Evolutionary conservation across 2,329 filamentous ascomycete species (phyloP), one percentile per base, ranked within the genome.

Genomic region (Incumbomyces lentus): DNA sequence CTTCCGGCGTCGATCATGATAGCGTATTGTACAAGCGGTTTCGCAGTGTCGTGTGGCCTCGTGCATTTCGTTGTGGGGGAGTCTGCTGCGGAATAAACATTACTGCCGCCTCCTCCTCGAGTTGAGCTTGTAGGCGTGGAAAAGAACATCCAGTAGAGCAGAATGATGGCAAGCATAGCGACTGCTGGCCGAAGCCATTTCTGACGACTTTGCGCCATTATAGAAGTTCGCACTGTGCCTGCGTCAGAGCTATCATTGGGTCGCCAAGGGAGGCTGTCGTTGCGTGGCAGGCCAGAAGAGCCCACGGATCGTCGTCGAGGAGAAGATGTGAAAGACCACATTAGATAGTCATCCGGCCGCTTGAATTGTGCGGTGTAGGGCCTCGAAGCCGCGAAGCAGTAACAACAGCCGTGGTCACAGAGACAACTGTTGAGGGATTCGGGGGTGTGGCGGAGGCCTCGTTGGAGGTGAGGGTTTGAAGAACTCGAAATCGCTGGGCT

Each of bases 1-100:
- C 89, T 96, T 58, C 92, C 92, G 40, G 92, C 92, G 67, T 98
- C 92, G 61, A 98, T 86, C 92, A 98, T 98, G 60, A 96, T 78
- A 51, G 92, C 93, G 70, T 96, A 98, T 64, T 98, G 92, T 52
- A 95, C 82, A 55, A 98, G 79, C 41, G 92, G 90, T 71, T 95
- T 96, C 55, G 87, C 83, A 60, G 84, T 81, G 58, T 87, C 86
- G 69, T 77, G 82, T 35, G 92, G 87, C 62, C 82, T 86, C 49
- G 81, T 80, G 75, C 92, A 98, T 68, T 79, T 84, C 36, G 77
- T 73, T 53, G 55, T 58, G 1, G 56, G 56, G 8, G 54, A 56
- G 17, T 51, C 49, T 6, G 30, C 31, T 6, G 47, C 30, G 10
- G 53, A 52, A 44, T 58, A 58, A 6, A 53, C 33, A 46, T 56